Evolutionary conservation across 2,329 filamentous ascomycete species (phyloP).

Genomic region (Apiospora pterosperma): DNA sequence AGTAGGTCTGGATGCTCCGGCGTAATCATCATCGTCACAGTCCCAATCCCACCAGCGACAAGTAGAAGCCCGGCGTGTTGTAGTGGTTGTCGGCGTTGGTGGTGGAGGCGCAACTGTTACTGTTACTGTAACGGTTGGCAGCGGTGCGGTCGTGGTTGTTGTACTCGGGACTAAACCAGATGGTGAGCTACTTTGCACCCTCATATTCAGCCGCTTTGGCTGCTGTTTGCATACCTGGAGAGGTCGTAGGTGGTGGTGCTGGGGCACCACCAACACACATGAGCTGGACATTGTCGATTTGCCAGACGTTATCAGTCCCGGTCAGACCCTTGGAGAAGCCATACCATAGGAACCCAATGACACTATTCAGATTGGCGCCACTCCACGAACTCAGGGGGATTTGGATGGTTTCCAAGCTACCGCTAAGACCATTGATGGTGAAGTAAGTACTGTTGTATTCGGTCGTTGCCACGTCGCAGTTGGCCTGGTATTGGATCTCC

Average conservation of each 20-base stretch:
- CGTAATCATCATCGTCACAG: background rate
- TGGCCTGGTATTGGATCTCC: constrained; percentile 22
- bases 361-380: constrained; percentile 46
- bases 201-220: background rate
- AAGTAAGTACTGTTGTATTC: constrained; percentile 37
- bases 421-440: constrained; percentile 43
- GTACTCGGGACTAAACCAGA: background rate
- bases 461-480: constrained; percentile 10
- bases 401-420: constrained; percentile 44
- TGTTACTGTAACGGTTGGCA: background rate
- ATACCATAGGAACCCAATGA: constrained; percentile 38
- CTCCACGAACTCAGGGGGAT: constrained; percentile 46
- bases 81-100: background rate
- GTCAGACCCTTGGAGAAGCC: constrained; percentile 26
- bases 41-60: background rate
- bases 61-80: background rate
- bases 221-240: background rate
- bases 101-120: background rate
- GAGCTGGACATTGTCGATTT: constrained; percentile 24
- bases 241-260: background rate
- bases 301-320: constrained; percentile 33
- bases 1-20: background rate
- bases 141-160: background rate
- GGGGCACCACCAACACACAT: background rate
- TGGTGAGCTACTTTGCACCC: background rate